phyloP scores from a whole-genome alignment of 78 protist genomes.

The Dictyostelium citrinum region DNA sequence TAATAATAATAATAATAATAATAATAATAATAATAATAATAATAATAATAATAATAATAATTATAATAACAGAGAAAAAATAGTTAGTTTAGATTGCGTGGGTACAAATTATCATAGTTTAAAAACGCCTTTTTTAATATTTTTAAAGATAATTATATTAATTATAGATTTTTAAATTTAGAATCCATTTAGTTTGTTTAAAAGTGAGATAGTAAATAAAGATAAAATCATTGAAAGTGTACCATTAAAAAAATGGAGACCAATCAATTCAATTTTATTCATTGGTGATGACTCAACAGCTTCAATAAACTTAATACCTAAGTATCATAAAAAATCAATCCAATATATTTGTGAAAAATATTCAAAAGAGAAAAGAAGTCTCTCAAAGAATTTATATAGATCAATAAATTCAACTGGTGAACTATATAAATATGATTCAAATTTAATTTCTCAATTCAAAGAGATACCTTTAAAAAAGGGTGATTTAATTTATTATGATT shows the following conservation, averaged over 20 bases:
- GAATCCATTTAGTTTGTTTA: slow-evolving; percentile 8
- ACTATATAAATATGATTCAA: not conserved
- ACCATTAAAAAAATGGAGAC: not conserved
- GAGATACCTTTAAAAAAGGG: not conserved
- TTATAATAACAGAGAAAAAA: not conserved
- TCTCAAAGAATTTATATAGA: not conserved
- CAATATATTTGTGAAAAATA: not conserved
- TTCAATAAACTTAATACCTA: not conserved
- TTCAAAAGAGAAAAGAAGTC: not conserved
- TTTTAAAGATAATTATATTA: not conserved
- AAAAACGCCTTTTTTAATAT: no score
- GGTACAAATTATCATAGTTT: not conserved
- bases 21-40: no score
- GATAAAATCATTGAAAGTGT: not conserved
- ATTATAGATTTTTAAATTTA: not conserved
- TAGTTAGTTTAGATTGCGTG: not conserved
- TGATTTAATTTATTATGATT: not conserved
- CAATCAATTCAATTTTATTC: not conserved
- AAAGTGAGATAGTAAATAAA: not conserved
- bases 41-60: no score
- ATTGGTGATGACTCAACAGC: not conserved
- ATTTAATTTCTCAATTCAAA: not conserved
- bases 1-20: no score
- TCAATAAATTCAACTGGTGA: not conserved
- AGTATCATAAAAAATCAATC: not conserved